Base-by-base conservation (phyloP, 306 rosid genomes). In the Gastrolobium bilobum region DNA sequence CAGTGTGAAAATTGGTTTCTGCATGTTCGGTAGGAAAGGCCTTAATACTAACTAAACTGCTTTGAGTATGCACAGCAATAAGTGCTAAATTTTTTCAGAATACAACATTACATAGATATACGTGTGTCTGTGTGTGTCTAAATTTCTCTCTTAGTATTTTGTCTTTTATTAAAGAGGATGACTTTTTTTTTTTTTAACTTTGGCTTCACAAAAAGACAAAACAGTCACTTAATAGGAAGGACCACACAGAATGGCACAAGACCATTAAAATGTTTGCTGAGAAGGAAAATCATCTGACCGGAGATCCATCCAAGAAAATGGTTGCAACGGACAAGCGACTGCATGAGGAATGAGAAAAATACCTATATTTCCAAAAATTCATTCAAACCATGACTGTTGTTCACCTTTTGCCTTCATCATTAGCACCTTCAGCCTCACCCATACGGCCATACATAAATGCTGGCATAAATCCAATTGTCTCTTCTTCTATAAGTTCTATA, bases 361-460 rank as follows among this genome's bases (percentile, higher is more conserved):
- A 9, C 33, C 61, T 11, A 48, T 30, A 20, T 38, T 37, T 71
- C 11, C 35, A 37, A 51, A 51, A 52, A 48, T 71, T 10, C 50
- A 71, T 15, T 71, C 51, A 37, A 44, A 10, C 63, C 64, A 38
- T n/a, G 51, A 66, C 37, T 52, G 38, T 34, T 66, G 65, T 54
- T 53, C 57, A 31, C 33, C 35, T 42, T 66, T 56, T 51, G 67
- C 47, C 66, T 53, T 77, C 81, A 40, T 77, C 75, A 31, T 31
- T 77, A 7, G 54, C 58, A 43, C 67, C 26, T 37, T 20, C n/a
- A n/a, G 29, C 31, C 63, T 66, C 59, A 13, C 48, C 39, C 34
- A 34, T 53, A 67, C 50, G 8, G 35, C 39, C 34, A 34, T 53
- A 67, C 72, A 66, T 53, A 54, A 53, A 66, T 53, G 47, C 52